Conservation (phyloP, 1,139 yeast genomes). For the Yamadazyma buinensis region DNA sequence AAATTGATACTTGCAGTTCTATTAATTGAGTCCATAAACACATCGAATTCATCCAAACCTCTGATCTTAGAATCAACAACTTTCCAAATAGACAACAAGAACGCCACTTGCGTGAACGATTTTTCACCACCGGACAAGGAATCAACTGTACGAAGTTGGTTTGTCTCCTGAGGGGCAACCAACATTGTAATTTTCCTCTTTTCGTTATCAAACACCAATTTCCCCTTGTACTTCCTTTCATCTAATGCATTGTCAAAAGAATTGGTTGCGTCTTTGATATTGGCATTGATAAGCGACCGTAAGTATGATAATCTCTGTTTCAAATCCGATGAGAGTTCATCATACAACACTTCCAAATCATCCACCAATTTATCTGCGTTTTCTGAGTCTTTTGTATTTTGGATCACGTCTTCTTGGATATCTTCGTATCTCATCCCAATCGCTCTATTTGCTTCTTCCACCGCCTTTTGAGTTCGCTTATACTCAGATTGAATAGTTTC, state of each 20-base stretch:
- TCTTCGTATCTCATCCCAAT: slow-evolving; percentile 37
- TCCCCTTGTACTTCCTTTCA: slow-evolving; percentile 74
- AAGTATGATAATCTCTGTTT: slow-evolving; percentile 49
- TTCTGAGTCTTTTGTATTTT: slow-evolving; percentile 24
- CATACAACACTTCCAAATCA: slow-evolving; percentile 22
- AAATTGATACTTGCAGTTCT: slow-evolving; percentile 75
- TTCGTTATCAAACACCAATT: slow-evolving; percentile 56
- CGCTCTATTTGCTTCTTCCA: slow-evolving; percentile 33
- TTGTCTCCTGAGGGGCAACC: slow-evolving; percentile 60
- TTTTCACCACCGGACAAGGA: slow-evolving; percentile 97
- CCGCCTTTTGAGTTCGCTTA: slow-evolving; percentile 26
- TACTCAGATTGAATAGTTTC: slow-evolving; percentile 36
- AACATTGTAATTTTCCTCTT: slow-evolving; percentile 49
- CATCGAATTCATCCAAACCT: slow-evolving; percentile 96
- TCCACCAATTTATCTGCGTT: slow-evolving; percentile 23
- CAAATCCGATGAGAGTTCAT: slow-evolving; percentile 31
- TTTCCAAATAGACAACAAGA: slow-evolving; percentile 87
- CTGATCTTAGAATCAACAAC: slow-evolving; percentile 84
- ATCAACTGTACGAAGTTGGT: slow-evolving; percentile 64
- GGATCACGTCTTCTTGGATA: slow-evolving; percentile 30
- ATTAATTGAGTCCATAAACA: slow-evolving; percentile 94
- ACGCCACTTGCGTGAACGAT: slow-evolving; percentile 87
- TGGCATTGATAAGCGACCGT: slow-evolving; percentile 38
- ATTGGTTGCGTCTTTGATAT: slow-evolving; percentile 31
- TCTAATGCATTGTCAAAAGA: slow-evolving; percentile 58